phyloP scores from a whole-genome alignment of 1,139 yeast species.

The Petasospora fabianii region DNA sequence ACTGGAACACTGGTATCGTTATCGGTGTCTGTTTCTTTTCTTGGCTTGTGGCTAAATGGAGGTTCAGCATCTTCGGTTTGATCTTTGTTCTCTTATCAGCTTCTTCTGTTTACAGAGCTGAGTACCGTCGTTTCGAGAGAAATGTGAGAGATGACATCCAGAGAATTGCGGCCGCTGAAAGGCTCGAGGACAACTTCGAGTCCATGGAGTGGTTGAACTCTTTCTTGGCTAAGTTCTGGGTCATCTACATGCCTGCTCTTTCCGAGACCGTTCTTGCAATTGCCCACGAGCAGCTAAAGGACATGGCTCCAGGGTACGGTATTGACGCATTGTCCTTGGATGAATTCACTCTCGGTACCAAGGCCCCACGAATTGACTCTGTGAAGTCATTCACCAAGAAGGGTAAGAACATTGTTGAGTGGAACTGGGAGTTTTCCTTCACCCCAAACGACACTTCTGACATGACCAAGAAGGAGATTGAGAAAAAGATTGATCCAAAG shows the following conservation, averaged over 20 bases:
- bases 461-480: conserved; percentile 72
- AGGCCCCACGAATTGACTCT: conserved; percentile 70
- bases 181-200: conserved; percentile 59
- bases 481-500: conserved; percentile 69
- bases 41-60: conserved; percentile 55
- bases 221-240: conserved; percentile 78
- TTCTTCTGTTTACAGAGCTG: conserved; percentile 63
- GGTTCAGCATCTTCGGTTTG: conserved; percentile 55
- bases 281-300: conserved; percentile 63
- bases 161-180: conserved; percentile 55
- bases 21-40: conserved; percentile 71
- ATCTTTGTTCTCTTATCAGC: conserved; percentile 56
- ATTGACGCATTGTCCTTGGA: conserved; percentile 69
- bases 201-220: conserved; percentile 80
- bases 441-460: conserved; percentile 79
- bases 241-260: conserved; percentile 79
- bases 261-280: conserved; percentile 70
- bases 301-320: conserved; percentile 78
- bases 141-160: conserved; percentile 71
- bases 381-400: conserved; percentile 68
- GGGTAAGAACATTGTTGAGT: conserved; percentile 64
- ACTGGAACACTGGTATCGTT: conserved; percentile 61
- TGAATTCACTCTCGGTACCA: conserved; percentile 74
- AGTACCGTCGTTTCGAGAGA: conserved; percentile 69
- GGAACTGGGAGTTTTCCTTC: conserved; percentile 81